Base-by-base conservation (phyloP, 495 filamentous ascomycete genomes). In the Neurospora sp. region DNA sequence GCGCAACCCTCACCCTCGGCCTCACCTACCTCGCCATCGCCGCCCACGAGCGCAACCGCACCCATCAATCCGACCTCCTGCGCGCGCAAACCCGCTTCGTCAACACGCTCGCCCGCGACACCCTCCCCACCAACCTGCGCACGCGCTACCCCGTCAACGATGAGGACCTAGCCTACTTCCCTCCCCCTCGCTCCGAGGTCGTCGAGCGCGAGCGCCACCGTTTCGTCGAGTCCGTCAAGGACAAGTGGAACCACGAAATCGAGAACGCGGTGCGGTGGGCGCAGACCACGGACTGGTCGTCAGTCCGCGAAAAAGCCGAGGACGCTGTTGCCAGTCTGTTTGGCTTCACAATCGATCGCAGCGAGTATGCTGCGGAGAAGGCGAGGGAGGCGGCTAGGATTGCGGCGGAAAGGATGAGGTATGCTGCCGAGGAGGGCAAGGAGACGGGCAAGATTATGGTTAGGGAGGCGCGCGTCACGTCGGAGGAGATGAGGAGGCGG, bases 1-100 rank as follows among this genome's bases (percentile, higher is more conserved):
- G 96, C 75, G 88, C 96, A 46, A 93, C 95, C 75, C 86, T 99
- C 46, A 97, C 95, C 68, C 89, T 93, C 66, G 89, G 91, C 35
- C 77, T 92, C 71, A 88, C 96, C 77, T 97, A 96, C 85, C 88
- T 98, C 69, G 88, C 91, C 70, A 81, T 97, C 37, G 84, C 89
- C 79, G 83, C 91, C 8, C 94, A 98, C 83, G 87, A 89, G 44
- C 87, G 84, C 70, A 92, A 88, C 78, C 92, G 94, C 68, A 79
- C 88, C 70, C 82, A 87, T 27, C 93, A 97, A 85, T 87, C 90
- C 76, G 81, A 86, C 74, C 79, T 88, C 68, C 90, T 98, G 14
- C 92, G 89, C 72, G 88, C 91, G 74, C 91, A 94, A 81, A 84
- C 89, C 44, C 83, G 85, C 44, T 81, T 91, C 20, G 82, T 93